Evolutionary conservation across 2,329 filamentous ascomycete species (phyloP).

Genomic region (Penicillium frequentans): DNA sequence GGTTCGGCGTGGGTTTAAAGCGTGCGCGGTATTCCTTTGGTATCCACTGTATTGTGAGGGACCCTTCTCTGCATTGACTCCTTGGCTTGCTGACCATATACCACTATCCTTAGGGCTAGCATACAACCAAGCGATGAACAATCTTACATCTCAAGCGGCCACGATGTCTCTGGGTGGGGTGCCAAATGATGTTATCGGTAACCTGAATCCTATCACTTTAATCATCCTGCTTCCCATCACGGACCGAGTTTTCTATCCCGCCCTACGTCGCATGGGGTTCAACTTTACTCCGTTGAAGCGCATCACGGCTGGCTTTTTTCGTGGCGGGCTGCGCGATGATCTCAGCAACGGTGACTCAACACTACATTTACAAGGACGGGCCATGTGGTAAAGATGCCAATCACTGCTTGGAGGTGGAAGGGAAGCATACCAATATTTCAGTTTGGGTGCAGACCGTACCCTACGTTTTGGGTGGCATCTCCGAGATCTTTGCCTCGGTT

Average conservation of each 20-base stretch:
- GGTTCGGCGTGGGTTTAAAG: conserved; percentile 67
- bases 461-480: conserved; percentile 56
- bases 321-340: conserved; percentile 52
- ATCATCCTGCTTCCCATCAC: conserved; percentile 57
- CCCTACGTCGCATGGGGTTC: conserved; percentile 47
- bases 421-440: conserved; percentile 59
- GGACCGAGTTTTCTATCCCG: conserved; percentile 54
- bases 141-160: conserved; percentile 56
- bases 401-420: conserved; percentile 47
- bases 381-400: conserved; percentile 60
- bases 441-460: conserved; percentile 57
- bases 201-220: conserved; percentile 55
- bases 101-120: conserved; percentile 36
- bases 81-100: too few species aligned
- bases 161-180: conserved; percentile 55
- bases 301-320: conserved; percentile 54
- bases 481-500: conserved; percentile 59
- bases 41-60: conserved; percentile 51
- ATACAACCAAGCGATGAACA: conserved; percentile 57
- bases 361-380: conserved; percentile 59
- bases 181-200: conserved; percentile 58
- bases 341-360: conserved; percentile 50
- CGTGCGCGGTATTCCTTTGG: conserved; percentile 68
- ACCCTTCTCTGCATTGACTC: too few species aligned
- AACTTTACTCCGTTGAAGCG: conserved; percentile 56